These are phyloP conservation scores for Apostasia ramifera DNA, from an alignment of 106 monocot genomes.

Conservation along the genomic window DNA sequence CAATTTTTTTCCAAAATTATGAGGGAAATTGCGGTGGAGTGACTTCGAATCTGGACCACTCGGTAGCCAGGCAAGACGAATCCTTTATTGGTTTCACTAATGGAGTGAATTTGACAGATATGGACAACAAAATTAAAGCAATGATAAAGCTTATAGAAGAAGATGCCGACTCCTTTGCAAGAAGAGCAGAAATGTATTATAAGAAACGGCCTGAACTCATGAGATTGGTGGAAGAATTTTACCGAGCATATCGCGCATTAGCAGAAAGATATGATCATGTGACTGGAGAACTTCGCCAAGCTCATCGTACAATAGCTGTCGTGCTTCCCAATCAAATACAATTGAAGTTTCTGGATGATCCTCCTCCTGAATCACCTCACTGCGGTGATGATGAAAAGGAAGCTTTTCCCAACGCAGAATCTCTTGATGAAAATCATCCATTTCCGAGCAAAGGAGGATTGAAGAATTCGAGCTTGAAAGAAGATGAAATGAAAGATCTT, in stretches of 20 bases:
- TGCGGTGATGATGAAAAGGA: constrained; percentile 24
- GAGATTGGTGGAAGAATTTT: constrained; percentile 92
- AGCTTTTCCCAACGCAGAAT: constrained; percentile 5
- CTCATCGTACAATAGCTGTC: constrained; percentile 76
- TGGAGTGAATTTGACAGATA: constrained; percentile 36
- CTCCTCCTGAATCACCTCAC: constrained; percentile 18
- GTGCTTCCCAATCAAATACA: constrained; percentile 83
- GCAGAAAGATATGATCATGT: constrained; percentile 97
- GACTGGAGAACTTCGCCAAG: constrained; percentile 83
- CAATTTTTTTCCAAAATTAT: too few relatives aligned
- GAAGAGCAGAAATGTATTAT: constrained; percentile 96
- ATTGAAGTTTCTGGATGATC: constrained; percentile 55
- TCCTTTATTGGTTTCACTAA: not conserved
- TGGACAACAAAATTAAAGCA: constrained; percentile 74
- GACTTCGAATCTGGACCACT: too few relatives aligned
- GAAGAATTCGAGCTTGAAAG: constrained; percentile 20
- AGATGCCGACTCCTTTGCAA: constrained; percentile 95
- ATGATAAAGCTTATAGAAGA: constrained; percentile 95
- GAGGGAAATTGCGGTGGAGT: too few relatives aligned
- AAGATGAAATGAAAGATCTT: constrained; percentile 1
- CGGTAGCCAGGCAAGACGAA: too few relatives aligned
- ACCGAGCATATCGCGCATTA: constrained; percentile 87
- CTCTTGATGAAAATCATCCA: constrained; percentile 11
- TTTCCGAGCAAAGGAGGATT: constrained; percentile 14
- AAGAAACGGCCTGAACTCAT: constrained; percentile 92